phyloP scores from a whole-genome alignment of 2,329 filamentous ascomycete species.

The Trichoderma pleuroti region DNA sequence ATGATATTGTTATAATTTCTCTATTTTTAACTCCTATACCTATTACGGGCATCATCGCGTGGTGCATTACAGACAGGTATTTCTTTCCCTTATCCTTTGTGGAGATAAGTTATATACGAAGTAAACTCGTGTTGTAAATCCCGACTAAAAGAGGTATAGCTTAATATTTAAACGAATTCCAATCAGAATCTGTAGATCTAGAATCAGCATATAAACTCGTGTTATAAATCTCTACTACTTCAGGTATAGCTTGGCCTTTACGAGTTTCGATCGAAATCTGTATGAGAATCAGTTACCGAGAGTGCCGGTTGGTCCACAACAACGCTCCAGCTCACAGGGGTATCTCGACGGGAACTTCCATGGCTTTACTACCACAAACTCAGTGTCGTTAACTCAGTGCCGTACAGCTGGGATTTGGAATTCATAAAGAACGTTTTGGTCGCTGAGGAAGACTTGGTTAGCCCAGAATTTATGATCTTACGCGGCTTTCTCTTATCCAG shows the following conservation, averaged over 20 bases:
- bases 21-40: background rate
- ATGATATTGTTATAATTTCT: background rate
- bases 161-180: background rate
- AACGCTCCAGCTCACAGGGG: background rate
- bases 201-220: background rate
- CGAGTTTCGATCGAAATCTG: background rate
- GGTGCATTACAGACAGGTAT: background rate
- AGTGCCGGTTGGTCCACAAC: background rate
- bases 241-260: background rate
- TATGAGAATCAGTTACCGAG: background rate
- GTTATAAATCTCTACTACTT: background rate
- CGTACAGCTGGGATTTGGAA: background rate
- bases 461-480: background rate
- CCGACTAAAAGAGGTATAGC: background rate
- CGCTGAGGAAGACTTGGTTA: background rate
- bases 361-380: background rate
- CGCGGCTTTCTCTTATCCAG: background rate
- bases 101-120: background rate
- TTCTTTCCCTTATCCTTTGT: background rate
- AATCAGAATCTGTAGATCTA: background rate
- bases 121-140: background rate
- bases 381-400: background rate
- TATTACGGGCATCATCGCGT: background rate
- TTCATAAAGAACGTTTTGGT: background rate
- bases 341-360: background rate